A percentile compares a stretch with the other conserved stretches of the same genome.
phyloP scores from a whole-genome alignment of 345 rosid genomes.

The Citrus sp. region DNA sequence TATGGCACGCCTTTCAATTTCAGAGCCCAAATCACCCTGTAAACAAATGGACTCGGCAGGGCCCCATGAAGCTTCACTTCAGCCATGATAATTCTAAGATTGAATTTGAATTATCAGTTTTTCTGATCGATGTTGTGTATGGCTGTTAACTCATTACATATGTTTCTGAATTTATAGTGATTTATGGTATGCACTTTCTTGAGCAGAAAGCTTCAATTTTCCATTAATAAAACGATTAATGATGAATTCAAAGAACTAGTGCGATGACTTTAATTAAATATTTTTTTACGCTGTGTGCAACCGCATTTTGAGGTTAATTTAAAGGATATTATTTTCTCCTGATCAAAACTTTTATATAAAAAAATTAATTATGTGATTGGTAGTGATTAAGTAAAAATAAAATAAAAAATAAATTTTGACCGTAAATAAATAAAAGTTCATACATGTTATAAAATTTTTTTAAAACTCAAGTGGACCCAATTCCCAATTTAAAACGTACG shows the following conservation, averaged over 20 bases:
- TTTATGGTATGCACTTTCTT: neutral
- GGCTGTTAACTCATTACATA: neutral
- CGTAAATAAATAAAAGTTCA: too few species aligned
- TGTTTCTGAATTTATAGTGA: neutral
- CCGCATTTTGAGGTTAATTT: too few species aligned
- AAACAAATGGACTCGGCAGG: neutral
- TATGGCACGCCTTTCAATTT: neutral
- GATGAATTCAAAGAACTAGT: neutral
- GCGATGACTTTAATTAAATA: too few species aligned
- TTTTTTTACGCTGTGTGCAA: too few species aligned
- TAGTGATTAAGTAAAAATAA: too few species aligned
- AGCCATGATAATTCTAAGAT: neutral
- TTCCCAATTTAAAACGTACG: too few species aligned
- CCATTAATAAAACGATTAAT: neutral
- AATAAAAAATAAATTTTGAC: too few species aligned
- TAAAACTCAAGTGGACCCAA: too few species aligned
- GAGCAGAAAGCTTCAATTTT: neutral
- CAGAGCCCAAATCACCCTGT: neutral
- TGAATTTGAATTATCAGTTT: neutral
- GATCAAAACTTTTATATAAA: too few species aligned
- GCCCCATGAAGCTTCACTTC: neutral
- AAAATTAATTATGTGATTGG: too few species aligned
- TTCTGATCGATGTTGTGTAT: too few species aligned
- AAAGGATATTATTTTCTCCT: too few species aligned
- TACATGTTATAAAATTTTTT: rapidly evolving